These are phyloP conservation scores for Leptographium lundbergii DNA, from an alignment of 2,329 filamentous ascomycete species.

Conservation along the genomic window DNA sequence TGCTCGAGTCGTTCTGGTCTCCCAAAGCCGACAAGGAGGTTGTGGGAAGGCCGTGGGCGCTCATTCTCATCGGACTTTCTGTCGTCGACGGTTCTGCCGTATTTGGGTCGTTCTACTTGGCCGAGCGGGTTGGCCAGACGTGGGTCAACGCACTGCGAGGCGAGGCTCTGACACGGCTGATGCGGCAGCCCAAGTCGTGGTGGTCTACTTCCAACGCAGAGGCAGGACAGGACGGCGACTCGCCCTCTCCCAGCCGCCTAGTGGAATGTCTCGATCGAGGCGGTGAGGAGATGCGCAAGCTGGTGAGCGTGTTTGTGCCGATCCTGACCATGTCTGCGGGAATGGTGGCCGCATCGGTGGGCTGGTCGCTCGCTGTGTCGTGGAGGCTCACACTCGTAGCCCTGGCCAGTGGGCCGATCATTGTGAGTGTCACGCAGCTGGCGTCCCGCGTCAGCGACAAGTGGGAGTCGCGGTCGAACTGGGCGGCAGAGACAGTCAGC, in stretches of 20 bases:
- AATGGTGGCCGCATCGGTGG: conserved; percentile 56
- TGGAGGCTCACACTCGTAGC: conserved; percentile 76
- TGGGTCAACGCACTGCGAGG: conserved; percentile 66
- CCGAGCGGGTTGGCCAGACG: conserved; percentile 58
- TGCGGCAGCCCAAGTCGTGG: conserved; percentile 67
- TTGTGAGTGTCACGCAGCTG: conserved; percentile 51
- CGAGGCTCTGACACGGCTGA: conserved; percentile 53
- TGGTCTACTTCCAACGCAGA: conserved; percentile 34
- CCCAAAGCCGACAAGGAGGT: conserved; percentile 24
- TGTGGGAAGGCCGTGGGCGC: conserved; percentile 51
- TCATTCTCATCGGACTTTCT: conserved; percentile 57
- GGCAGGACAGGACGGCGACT: conserved; percentile 20
- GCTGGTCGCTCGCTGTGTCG: conserved; percentile 61
- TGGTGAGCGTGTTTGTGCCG: conserved; percentile 67
- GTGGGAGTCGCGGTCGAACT: conserved; percentile 61
- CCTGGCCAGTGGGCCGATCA: conserved; percentile 55
- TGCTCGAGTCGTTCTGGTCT: conserved; percentile 58
- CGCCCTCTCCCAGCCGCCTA: conserved; percentile 50
- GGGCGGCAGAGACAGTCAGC: conserved; percentile 45
- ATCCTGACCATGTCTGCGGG: conserved; percentile 51
- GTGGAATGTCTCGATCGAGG: conserved; percentile 65
- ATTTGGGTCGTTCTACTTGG: conserved; percentile 55
- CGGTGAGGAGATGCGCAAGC: conserved; percentile 75
- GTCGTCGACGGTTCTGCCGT: conserved; percentile 51
- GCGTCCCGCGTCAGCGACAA: conserved; percentile 53